A percentile compares a stretch with the other conserved stretches of the same genome.
Evolutionary conservation across 2,329 filamentous ascomycete genomes (phyloP).

Genomic region (Coniosporium tulheliwenetii): DNA sequence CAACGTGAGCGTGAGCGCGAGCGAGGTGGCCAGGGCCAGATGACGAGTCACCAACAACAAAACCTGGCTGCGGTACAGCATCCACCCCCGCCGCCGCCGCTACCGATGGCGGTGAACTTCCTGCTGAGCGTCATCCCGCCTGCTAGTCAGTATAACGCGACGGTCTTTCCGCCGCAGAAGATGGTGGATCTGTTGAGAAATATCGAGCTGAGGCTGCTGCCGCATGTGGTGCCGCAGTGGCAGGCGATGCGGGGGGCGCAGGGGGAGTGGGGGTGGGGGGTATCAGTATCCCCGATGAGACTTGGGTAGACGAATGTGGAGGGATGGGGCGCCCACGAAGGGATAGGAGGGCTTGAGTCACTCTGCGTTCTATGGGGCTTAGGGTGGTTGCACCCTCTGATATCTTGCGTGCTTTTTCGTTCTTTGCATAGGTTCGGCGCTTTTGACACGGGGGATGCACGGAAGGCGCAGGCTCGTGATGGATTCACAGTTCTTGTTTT

Average conservation of each 20-base stretch:
- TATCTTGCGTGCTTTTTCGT: no score
- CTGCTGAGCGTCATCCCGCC: slow-evolving; percentile 43
- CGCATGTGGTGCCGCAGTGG: neutral
- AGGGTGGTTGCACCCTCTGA: no score
- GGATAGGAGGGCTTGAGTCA: no score
- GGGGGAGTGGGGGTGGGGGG: neutral
- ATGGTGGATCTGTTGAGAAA: slow-evolving; percentile 60
- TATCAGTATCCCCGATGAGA: neutral
- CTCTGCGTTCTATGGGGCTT: no score
- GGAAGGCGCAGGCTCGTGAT: no score
- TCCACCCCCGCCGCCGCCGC: slow-evolving; percentile 35
- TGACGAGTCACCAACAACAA: slow-evolving; percentile 32
- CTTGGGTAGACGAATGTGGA: no score
- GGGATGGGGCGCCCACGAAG: no score
- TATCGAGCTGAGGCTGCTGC: slow-evolving; percentile 33
- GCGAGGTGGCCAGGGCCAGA: slow-evolving; percentile 5
- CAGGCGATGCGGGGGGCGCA: neutral
- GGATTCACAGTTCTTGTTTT: no score
- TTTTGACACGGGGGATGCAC: no score
- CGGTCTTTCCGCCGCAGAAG: slow-evolving; percentile 52
- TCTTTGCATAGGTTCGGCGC: no score
- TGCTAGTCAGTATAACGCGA: slow-evolving; percentile 54
- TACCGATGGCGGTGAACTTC: slow-evolving; percentile 52
- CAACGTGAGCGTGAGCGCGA: slow-evolving; percentile 2
- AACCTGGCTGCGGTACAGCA: slow-evolving; percentile 1